A percentile compares a stretch with the other conserved stretches of the same genome.
phyloP scores from a whole-genome alignment of 179 eudicot species.

The Spinacia oleracea region DNA sequence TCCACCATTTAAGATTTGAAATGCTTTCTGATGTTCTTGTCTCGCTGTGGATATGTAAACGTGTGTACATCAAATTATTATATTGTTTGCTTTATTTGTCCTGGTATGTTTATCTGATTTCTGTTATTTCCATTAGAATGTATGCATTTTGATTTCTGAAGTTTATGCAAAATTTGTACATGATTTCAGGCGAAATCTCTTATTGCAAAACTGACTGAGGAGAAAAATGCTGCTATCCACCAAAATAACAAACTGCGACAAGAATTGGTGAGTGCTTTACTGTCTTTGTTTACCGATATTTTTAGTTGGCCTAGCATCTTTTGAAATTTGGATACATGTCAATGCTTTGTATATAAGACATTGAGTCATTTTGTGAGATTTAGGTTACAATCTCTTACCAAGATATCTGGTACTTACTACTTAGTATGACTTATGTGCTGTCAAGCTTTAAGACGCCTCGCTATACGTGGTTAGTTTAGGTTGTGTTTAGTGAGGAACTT shows the following conservation, averaged over 20 bases:
- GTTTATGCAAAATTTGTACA: background rate
- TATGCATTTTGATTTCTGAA: background rate
- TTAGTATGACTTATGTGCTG: background rate
- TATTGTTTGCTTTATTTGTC: background rate
- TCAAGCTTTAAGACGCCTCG: background rate
- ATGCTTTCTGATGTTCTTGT: background rate
- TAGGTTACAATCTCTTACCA: too few species aligned
- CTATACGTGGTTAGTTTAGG: background rate
- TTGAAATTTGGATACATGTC: background rate
- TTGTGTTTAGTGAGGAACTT: background rate
- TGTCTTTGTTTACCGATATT: background rate
- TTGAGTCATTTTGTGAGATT: background rate
- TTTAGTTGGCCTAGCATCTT: background rate
- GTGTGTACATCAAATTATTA: background rate
- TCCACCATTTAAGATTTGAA: background rate
- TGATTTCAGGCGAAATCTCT: constrained; percentile 52
- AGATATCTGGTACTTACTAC: background rate
- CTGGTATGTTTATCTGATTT: background rate
- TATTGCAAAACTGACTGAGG: constrained; percentile 60
- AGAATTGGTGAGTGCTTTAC: constrained; percentile 53
- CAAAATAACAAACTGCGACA: constrained; percentile 59
- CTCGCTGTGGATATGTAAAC: background rate
- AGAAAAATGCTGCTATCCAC: constrained; percentile 58
- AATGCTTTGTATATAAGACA: background rate
- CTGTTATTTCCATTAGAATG: background rate